Evolutionary conservation across 1,284 basidiomycete species (phyloP), one percentile per base, ranked within the genome.

Genomic region (Ustilago loliicola): DNA sequence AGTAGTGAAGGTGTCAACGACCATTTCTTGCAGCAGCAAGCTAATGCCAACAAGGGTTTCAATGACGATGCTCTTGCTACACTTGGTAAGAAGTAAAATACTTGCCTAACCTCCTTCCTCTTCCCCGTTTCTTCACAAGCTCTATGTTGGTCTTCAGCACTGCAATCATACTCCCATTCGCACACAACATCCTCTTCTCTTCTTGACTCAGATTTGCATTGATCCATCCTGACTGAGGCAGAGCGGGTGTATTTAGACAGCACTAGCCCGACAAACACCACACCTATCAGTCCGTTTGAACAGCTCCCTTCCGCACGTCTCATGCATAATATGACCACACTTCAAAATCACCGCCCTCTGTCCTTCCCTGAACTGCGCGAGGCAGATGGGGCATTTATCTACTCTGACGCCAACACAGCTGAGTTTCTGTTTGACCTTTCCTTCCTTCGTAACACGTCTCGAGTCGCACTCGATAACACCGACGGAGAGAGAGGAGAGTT

Each of bases 301-400:
- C 53, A 76, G 47, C 21, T 72, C 17, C 3, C 47, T 47, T 3
- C 75, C 69, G 30, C 83, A 85, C 5, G 51, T 40, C 34, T 83
- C 73, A 50, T 85, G 83, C 29, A 84, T 80, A 34, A 83, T 73
- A 87, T 95, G 94, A 73, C 89, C 88, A 86, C 94, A 95, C 19
- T 90, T 90, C 2, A 91, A 89, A 80, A 93, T 84, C 57, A 90
- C 90, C 15, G 89, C 89, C 68, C 88, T 87, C 66, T 92, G 90
- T 7, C 87, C 89, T 15, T 89, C 89, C 82, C 89, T 91, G 88
- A 94, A 95, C 87, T 93, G 92, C 57, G 88, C 89, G 78, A 93
- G 87, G 85, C 94, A 95, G 55, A 94, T 92, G 29, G 91, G 90
- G 82, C 94, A 96, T 80, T 91, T 91, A 75, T 93, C 91, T 30